Base-by-base conservation (phyloP, 2,329 filamentous ascomycete species). In the Emmonsiellopsis sp. region DNA sequence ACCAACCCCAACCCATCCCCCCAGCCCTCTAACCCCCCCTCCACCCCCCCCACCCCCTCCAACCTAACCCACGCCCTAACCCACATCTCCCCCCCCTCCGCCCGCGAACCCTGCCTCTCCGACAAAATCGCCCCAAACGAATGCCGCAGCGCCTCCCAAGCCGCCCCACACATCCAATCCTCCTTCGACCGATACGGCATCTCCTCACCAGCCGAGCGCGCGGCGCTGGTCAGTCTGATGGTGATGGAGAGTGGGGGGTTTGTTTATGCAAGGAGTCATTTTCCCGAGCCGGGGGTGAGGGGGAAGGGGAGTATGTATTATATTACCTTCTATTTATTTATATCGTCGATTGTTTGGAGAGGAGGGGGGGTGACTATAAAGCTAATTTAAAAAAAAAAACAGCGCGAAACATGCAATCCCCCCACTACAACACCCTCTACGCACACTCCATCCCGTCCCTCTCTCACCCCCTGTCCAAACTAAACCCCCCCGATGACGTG, bases 181-280 rank as follows among this genome's bases (percentile, higher is more conserved):
- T 77, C 80, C 38, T 83, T 90, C 67, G 54, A 63, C n/a, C 68
- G 74, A 9, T 85, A 88, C 73, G 59, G 67, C 2, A 72, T 90
- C 61, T 75, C 70, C 46, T 67, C 67, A 37, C 69, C 71, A 20
- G 78, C 76, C 26, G 80, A 85, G 61, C 83, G 86, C 64, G 87
- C 87, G 6, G 87, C 84, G 16, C 69, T 91, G 15, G 65, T 93
- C 44, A 76, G 83, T 10, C 75, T 89, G 63, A 85, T 88, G 73
- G 80, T 84, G 9, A 84, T 83, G 64, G 89, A 94, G 72, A 83
- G 80, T 1, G 81, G 54, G 20, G 77, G 83, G 57, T 87, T 91
- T 71, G 76, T 79, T 62, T 91, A 81, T 77, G 87, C 85, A 69
- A 78, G 76, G 67, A 89, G 90, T 70, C 73, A 82, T 61, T 78